Evolutionary conservation across 2,329 filamentous ascomycete species (phyloP).

Genomic region (Fusarium chlamydosporum): DNA sequence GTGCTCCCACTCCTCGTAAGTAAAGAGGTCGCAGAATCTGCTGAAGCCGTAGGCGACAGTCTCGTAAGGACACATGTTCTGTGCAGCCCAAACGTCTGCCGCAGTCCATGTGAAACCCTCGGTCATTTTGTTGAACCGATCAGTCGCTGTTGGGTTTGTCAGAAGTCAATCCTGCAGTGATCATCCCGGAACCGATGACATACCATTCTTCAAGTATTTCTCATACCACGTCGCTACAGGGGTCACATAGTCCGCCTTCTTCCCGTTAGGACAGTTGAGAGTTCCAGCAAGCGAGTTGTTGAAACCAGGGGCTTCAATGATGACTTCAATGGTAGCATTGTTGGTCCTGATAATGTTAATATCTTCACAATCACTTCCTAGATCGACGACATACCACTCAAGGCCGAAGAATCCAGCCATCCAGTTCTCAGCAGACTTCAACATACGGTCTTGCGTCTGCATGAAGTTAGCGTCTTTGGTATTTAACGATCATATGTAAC

Average conservation of each 20-base stretch:
- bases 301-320: conserved; percentile 73
- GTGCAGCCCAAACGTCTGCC: conserved; percentile 74
- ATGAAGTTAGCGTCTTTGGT: conserved; percentile 27
- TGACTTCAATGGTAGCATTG: conserved; percentile 79
- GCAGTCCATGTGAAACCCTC: conserved; percentile 74
- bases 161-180: not conserved
- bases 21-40: conserved; percentile 81
- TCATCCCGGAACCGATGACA: conserved; percentile 9
- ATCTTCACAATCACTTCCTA: not conserved
- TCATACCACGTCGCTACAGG: conserved; percentile 72
- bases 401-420: conserved; percentile 84
- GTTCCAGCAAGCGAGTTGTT: conserved; percentile 81
- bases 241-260: conserved; percentile 65
- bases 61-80: conserved; percentile 82
- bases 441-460: conserved; percentile 80
- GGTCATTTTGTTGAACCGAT: conserved; percentile 69
- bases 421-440: conserved; percentile 83
- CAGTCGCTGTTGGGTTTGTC: conserved; percentile 63
- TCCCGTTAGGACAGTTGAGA: conserved; percentile 74
- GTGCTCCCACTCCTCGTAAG: conserved; percentile 78
- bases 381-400: conserved; percentile 64
- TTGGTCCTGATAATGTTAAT: conserved; percentile 63
- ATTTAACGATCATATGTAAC: too few species aligned
- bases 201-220: conserved; percentile 74
- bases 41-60: conserved; percentile 83